phyloP scores from a whole-genome alignment of 495 filamentous ascomycete species.

The Podospora australis region DNA sequence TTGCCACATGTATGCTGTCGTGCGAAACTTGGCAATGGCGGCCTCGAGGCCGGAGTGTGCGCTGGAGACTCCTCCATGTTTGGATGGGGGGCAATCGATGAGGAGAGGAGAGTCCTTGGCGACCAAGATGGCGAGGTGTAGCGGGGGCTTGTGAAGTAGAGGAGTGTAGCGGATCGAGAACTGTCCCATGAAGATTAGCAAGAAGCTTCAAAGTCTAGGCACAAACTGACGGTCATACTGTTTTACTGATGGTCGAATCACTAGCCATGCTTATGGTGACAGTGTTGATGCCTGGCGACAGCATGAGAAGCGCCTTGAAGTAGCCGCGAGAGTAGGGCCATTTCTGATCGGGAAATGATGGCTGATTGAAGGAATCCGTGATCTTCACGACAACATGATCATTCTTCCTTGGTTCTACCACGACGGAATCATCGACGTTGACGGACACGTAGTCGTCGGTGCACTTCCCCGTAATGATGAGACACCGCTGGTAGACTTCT shows the following conservation, averaged over 20 bases:
- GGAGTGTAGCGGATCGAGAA: slow-evolving; percentile 13
- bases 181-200: no score
- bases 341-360: slow-evolving; percentile 22
- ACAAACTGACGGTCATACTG: no score
- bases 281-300: slow-evolving; percentile 66
- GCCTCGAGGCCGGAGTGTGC: slow-evolving; percentile 35
- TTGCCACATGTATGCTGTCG: slow-evolving; percentile 49
- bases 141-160: slow-evolving; percentile 33
- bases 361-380: not conserved
- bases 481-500: slow-evolving; percentile 15
- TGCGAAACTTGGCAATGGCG: slow-evolving; percentile 43
- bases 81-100: slow-evolving; percentile 35
- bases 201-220: no score
- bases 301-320: slow-evolving; percentile 69
- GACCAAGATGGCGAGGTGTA: slow-evolving; percentile 44
- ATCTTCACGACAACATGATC: not conserved
- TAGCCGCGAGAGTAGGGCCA: slow-evolving; percentile 70
- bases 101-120: slow-evolving; percentile 40
- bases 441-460: not conserved
- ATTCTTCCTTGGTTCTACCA: not conserved
- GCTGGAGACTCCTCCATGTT: slow-evolving; percentile 28
- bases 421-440: not conserved
- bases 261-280: slow-evolving; percentile 22
- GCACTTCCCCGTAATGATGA: slow-evolving; percentile 11
- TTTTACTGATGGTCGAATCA: not conserved